A percentile compares a stretch with the other conserved stretches of the same genome.
Conservation (phyloP, 257 asterid species). For the Plantago ovata region DNA sequence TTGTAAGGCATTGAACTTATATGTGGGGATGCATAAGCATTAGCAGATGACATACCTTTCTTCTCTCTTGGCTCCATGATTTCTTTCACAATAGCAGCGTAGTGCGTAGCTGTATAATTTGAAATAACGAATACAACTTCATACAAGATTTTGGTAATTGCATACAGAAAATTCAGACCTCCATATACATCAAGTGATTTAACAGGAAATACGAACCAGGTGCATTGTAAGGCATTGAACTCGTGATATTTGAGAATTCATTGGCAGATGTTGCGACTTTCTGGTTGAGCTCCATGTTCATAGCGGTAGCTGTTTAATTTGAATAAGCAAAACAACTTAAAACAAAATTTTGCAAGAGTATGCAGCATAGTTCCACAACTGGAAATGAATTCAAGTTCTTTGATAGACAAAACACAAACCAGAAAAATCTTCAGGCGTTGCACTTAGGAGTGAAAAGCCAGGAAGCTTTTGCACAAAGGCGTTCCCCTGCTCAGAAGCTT, state of each 20-base stretch:
- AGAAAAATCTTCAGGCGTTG: conserved; percentile 9
- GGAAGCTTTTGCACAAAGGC: background rate
- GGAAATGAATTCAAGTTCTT: too few relatives aligned
- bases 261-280: background rate
- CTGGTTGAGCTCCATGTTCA: background rate
- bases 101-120: background rate
- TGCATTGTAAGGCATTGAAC: background rate
- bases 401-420: conserved; percentile 17
- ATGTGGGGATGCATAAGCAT: background rate
- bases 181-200: background rate
- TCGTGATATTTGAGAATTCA: background rate
- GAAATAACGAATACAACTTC: background rate
- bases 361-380: too few relatives aligned
- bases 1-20: background rate
- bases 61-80: background rate
- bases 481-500: conserved; percentile 1
- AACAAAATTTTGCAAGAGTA: too few relatives aligned
- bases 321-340: too few relatives aligned
- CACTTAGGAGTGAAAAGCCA: conserved; percentile 18
- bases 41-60: too few relatives aligned
- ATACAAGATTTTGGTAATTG: background rate
- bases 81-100: background rate
- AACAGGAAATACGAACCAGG: background rate
- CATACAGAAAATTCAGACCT: background rate
- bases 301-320: too few relatives aligned